Conservation (phyloP, 441 rosid genomes). For the Croton setiger region DNA sequence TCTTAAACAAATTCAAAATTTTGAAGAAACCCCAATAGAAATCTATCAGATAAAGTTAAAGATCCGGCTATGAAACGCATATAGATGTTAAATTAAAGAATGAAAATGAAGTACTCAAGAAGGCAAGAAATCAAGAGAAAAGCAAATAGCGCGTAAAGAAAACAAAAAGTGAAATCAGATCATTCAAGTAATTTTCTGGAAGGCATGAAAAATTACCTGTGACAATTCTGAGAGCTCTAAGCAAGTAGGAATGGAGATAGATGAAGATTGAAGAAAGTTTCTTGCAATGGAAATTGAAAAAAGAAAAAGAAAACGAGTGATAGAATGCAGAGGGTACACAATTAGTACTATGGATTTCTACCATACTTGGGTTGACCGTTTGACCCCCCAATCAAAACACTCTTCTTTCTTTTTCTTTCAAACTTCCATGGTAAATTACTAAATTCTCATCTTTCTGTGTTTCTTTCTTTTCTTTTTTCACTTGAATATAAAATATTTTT, state of each 20-base stretch:
- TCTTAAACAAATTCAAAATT: neutral
- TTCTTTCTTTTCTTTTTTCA: no score
- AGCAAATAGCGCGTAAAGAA: neutral
- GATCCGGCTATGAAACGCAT: constrained; percentile 9
- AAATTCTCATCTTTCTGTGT: no score
- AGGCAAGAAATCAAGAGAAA: neutral
- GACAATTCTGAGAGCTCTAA: neutral
- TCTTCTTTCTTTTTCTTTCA: neutral
- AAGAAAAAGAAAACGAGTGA: neutral
- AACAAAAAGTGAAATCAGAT: constrained; percentile 2
- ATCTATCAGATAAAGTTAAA: constrained; percentile 6
- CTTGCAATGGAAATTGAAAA: neutral
- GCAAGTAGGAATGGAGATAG: neutral
- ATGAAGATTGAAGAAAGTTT: neutral
- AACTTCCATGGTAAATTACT: neutral
- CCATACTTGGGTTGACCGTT: neutral
- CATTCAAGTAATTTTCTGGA: neutral
- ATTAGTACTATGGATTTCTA: neutral
- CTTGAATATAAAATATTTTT: no score
- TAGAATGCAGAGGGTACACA: neutral
- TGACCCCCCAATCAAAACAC: neutral
- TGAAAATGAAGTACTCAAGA: neutral
- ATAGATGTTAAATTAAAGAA: neutral
- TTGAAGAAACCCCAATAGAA: neutral
- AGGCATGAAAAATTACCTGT: constrained; percentile 6